Evolutionary conservation across 306 rosid species (phyloP).

Genomic region (Carpinus viminea): DNA sequence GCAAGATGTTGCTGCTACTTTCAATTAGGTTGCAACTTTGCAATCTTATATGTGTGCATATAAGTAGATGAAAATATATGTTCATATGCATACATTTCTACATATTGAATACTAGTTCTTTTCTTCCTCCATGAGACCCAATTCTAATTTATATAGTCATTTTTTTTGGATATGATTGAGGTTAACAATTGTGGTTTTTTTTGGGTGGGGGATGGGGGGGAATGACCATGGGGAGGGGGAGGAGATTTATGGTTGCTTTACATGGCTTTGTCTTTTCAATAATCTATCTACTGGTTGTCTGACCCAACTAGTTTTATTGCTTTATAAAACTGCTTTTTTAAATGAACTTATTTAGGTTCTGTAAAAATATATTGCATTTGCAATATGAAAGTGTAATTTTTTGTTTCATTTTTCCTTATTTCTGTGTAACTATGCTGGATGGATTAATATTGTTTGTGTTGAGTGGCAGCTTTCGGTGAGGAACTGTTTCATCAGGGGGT

Average conservation of each 20-base stretch:
- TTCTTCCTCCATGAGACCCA: neutral
- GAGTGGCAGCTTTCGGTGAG: constrained; percentile 88
- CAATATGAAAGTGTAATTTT: neutral
- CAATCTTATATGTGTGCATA: neutral
- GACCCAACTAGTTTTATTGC: neutral
- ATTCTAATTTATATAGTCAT: neutral
- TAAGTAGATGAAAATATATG: neutral
- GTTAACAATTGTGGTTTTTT: neutral
- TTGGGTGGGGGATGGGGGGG: neutral
- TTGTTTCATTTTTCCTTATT: neutral
- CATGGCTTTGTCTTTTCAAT: neutral
- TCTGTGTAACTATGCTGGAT: neutral
- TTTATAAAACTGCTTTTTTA: neutral
- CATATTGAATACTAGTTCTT: neutral
- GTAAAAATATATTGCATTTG: neutral
- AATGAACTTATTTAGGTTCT: neutral
- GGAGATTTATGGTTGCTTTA: neutral
- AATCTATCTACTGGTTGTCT: neutral
- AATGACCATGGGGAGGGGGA: too few relatives aligned
- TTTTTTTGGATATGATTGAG: too few relatives aligned
- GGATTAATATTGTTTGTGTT: constrained; percentile 21
- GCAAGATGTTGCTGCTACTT: neutral
- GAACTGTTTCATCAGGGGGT: constrained; percentile 97
- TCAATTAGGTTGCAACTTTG: neutral
- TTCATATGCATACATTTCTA: neutral